Evolutionary conservation across 1,139 yeast species (phyloP), one percentile per base, ranked within the genome.

Genomic region (Candida sp.): DNA sequence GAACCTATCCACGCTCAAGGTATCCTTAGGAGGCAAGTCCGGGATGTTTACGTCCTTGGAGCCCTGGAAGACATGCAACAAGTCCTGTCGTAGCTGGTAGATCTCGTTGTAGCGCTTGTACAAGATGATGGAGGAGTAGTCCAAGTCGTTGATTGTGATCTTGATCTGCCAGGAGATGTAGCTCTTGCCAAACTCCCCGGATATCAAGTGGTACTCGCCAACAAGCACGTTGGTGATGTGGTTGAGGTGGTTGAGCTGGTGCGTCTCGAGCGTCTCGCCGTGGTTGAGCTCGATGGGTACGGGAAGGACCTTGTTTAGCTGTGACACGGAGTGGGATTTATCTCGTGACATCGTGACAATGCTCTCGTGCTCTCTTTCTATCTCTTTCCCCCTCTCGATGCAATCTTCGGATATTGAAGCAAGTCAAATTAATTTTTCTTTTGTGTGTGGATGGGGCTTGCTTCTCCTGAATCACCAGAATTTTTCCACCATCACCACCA

Each of bases 41-140:
- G 93, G 91, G 3, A 90, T 75, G 45, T 79, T 76, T 11, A 67
- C 67, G n/a, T 59, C 54, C 26, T 71, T 66, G 2, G 43, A 32
- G 31, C 52, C 52, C 8, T 39, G 25, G n/a, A 44, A 44, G 30
- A 44, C 30, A 17, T 34, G 32, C 11, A 42, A 32, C n/a, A 90
- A 65, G 7, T 63, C 60, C 1, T 59, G 58, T 32, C 88, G 73
- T 33, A 90, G 73, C 37, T 55, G 54, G 44, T 73, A 86, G 53
- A 90, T 79, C 54, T 90, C 96, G 50, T 83, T 79, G 63, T 86
- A 89, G 52, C 96, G 70, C 62, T 84, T 84, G 59, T 85, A 78
- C 11, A 85, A 59, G 31, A 71, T 65, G 17, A 87, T 76, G 33
- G 78, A 75, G 0, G 85, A 75, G 40, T 83, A 83, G 33, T 65